A percentile compares a stretch with the other conserved stretches of the same genome.
phyloP scores from a whole-genome alignment of 805 yeast species.

The Hanseniaspora taiwanica region DNA sequence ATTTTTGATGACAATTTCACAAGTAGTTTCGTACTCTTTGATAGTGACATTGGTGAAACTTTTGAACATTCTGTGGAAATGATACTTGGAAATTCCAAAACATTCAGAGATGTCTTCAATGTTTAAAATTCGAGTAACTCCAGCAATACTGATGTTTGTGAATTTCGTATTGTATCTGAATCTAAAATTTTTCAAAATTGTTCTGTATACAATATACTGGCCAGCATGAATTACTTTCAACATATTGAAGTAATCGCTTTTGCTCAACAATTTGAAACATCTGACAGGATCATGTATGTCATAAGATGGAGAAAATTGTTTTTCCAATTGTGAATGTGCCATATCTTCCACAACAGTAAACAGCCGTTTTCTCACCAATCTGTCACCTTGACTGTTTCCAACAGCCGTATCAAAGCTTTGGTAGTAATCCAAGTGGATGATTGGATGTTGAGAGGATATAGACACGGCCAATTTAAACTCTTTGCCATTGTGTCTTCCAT shows the following conservation, averaged over 20 bases:
- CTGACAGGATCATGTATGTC: neutral
- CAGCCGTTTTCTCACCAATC: neutral
- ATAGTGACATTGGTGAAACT: slow-evolving; percentile 79
- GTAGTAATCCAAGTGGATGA: neutral
- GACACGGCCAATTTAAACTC: neutral
- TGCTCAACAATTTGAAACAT: neutral
- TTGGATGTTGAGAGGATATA: neutral
- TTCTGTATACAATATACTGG: neutral
- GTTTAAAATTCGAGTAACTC: neutral
- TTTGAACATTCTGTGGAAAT: slow-evolving; percentile 82
- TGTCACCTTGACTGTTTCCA: neutral
- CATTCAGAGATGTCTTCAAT: neutral
- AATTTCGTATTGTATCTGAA: neutral
- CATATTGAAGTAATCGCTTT: neutral
- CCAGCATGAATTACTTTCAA: slow-evolving; percentile 1
- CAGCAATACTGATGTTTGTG: neutral
- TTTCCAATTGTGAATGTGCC: neutral
- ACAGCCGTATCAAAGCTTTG: neutral
- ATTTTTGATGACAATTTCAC: neutral
- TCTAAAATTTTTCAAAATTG: neutral
- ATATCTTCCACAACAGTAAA: neutral
- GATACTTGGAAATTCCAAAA: slow-evolving; percentile 71
- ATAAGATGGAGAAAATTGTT: neutral
- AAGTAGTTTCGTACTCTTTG: slow-evolving; percentile 61
- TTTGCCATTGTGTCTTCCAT: slow-evolving; percentile 1